Evolutionary conservation across 768 basidiomycete species (phyloP).

Genomic region (Candolleomyces eurysporus): DNA sequence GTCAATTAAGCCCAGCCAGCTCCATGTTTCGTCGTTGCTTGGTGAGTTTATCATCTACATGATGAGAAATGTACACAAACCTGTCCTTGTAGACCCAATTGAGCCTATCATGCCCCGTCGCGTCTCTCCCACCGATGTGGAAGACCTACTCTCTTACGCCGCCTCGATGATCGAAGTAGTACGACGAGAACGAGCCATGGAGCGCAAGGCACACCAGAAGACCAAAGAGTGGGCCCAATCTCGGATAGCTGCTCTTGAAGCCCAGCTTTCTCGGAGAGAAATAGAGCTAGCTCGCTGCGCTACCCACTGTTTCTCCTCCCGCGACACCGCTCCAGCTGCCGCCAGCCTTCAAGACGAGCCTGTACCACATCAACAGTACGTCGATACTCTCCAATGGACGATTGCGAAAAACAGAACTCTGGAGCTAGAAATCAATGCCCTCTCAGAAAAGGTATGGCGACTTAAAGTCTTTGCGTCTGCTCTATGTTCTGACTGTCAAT

Average conservation of each 20-base stretch:
- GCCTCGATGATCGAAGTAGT: constrained; percentile 42
- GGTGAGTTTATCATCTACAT: constrained; percentile 30
- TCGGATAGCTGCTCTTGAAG: constrained; percentile 45
- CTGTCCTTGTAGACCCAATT: neutral
- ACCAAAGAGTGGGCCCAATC: constrained; percentile 38
- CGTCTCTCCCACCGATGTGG: constrained; percentile 3
- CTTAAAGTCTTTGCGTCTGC: neutral
- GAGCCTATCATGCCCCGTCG: neutral
- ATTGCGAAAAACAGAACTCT: constrained; percentile 39
- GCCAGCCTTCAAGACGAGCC: neutral
- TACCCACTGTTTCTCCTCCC: constrained; percentile 6
- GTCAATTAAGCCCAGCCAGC: constrained; percentile 44
- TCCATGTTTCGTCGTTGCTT: constrained; percentile 38
- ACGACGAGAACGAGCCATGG: constrained; percentile 41
- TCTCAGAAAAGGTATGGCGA: constrained; percentile 32
- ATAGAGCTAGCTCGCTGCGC: constrained; percentile 46
- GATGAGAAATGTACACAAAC: too few species aligned
- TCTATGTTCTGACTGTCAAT: neutral
- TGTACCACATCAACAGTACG: constrained; percentile 37
- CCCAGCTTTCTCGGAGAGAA: constrained; percentile 56
- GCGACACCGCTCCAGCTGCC: neutral
- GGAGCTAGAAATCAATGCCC: constrained; percentile 41
- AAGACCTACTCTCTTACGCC: constrained; percentile 39
- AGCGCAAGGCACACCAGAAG: constrained; percentile 41
- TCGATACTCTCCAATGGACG: constrained; percentile 37